Percentiles rank a stretch among this genome's conserved stretches.
phyloP scores from a whole-genome alignment of 257 asterid species.

The Mitragyna speciosa region DNA sequence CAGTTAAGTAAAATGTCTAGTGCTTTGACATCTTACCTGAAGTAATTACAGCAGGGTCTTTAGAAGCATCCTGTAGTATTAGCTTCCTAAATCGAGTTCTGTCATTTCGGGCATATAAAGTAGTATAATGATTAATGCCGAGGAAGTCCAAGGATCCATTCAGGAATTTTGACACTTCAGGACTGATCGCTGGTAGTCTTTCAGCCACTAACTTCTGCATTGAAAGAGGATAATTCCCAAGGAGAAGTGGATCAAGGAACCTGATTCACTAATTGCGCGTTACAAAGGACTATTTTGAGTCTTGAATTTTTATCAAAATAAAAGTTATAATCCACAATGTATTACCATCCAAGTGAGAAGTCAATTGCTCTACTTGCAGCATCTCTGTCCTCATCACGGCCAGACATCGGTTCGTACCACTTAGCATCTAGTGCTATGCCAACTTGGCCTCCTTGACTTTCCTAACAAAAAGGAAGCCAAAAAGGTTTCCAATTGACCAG shows the following conservation, averaged over 20 bases:
- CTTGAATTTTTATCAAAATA: neutral
- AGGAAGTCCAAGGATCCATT: conserved; percentile 76
- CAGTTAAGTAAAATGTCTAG: neutral
- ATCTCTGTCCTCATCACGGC: conserved; percentile 52
- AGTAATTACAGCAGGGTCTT: conserved; percentile 73
- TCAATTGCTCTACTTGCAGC: conserved; percentile 82
- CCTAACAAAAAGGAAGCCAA: conserved; percentile 33
- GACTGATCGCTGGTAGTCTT: conserved; percentile 58
- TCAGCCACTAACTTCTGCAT: conserved; percentile 75
- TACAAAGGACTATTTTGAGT: neutral
- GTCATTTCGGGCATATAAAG: conserved; percentile 68
- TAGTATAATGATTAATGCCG: conserved; percentile 83
- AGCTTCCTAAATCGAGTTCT: conserved; percentile 50
- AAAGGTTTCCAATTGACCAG: neutral
- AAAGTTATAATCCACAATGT: neutral
- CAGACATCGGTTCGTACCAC: conserved; percentile 78
- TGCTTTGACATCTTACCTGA: conserved; percentile 44
- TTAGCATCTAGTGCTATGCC: conserved; percentile 69
- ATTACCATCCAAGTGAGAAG: conserved; percentile 83
- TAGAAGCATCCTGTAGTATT: conserved; percentile 54
- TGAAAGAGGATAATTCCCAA: conserved; percentile 80
- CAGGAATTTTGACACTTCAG: conserved; percentile 38
- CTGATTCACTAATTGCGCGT: conserved; percentile 39
- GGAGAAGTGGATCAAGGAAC: conserved; percentile 94
- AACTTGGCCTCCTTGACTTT: conserved; percentile 60